These are phyloP conservation scores for Phellinidium pouzarii DNA, from an alignment of 1,284 basidiomycete species.

Conservation along the genomic window DNA sequence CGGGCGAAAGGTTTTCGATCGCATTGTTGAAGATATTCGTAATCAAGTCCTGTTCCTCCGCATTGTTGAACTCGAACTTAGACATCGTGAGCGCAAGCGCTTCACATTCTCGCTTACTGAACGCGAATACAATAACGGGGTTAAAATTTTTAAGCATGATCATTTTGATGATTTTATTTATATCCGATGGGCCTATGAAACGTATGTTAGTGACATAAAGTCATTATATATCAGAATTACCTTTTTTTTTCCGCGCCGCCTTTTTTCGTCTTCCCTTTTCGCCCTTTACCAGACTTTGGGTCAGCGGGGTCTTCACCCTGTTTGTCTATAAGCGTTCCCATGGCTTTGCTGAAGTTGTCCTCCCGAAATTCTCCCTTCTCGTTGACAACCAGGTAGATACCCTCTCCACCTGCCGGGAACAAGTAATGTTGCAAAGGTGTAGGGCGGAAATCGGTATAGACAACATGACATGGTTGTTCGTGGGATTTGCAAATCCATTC, in stretches of 20 bases:
- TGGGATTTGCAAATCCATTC: conserved; percentile 99
- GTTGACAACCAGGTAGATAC: conserved; percentile 96
- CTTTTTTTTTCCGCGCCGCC: conserved; percentile 82
- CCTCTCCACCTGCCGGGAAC: conserved; percentile 94
- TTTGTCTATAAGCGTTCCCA: conserved; percentile 84
- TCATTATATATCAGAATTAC: conserved; percentile 31
- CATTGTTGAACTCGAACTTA: conserved; percentile 94
- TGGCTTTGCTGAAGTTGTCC: conserved; percentile 97
- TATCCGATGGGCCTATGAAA: conserved; percentile 76
- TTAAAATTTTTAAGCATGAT: conserved; percentile 99
- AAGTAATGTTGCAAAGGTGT: conserved; percentile 98
- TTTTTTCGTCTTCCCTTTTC: conserved; percentile 86
- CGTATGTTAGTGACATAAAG: conserved; percentile 6
- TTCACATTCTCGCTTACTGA: conserved; percentile 98
- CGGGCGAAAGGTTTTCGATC: conserved; percentile 81
- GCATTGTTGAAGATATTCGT: conserved; percentile 92
- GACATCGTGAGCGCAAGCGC: conserved; percentile 85
- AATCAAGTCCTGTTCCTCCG: conserved; percentile 89
- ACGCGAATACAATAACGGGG: conserved; percentile 98
- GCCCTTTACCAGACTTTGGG: conserved; percentile 73
- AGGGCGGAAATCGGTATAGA: conserved; percentile 98
- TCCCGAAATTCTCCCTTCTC: conserved; percentile 96
- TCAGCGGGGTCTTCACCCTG: conserved; percentile 93
- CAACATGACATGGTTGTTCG: conserved; percentile 97
- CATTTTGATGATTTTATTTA: conserved; percentile 98